Evolutionary conservation across 441 rosid genomes (phyloP).

Genomic region (Flueggea neowawraea): DNA sequence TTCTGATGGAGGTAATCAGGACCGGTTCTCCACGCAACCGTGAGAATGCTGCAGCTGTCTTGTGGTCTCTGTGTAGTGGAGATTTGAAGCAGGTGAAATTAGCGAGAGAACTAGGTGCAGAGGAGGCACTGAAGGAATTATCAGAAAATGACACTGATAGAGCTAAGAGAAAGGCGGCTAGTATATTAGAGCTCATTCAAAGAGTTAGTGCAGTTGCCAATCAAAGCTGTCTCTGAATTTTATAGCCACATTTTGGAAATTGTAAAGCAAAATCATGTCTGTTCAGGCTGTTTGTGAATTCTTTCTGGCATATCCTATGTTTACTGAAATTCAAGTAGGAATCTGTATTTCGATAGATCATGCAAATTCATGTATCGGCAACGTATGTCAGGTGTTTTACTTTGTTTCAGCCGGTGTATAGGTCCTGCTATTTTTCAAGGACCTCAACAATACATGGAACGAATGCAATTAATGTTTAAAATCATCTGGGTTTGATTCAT

Average conservation of each 20-base stretch:
- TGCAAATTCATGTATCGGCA: too few relatives aligned
- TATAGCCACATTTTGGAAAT: neutral
- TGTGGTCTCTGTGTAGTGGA: slow-evolving; percentile 78
- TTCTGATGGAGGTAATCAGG: slow-evolving; percentile 67
- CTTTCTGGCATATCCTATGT: too few relatives aligned
- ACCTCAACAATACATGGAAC: too few relatives aligned
- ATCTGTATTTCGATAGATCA: too few relatives aligned
- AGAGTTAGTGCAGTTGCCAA: slow-evolving; percentile 33
- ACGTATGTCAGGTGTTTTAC: too few relatives aligned
- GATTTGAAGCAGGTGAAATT: slow-evolving; percentile 60
- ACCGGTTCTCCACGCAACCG: slow-evolving; percentile 94
- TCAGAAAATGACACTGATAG: slow-evolving; percentile 88
- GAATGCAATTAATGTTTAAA: too few relatives aligned
- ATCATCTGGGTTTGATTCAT: too few relatives aligned
- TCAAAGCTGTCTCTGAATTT: slow-evolving; percentile 17
- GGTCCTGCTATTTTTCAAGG: too few relatives aligned
- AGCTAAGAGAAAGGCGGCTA: slow-evolving; percentile 93
- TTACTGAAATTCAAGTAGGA: too few relatives aligned
- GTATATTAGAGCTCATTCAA: slow-evolving; percentile 73
- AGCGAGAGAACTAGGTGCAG: slow-evolving; percentile 71
- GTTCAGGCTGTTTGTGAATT: neutral
- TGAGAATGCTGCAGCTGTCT: slow-evolving; percentile 81
- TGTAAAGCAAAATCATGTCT: neutral
- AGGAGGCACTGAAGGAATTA: slow-evolving; percentile 76
- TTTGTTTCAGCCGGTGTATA: too few relatives aligned